Base-by-base conservation (phyloP, 2,329 filamentous ascomycete species). In the Epichloe gansuensis region DNA sequence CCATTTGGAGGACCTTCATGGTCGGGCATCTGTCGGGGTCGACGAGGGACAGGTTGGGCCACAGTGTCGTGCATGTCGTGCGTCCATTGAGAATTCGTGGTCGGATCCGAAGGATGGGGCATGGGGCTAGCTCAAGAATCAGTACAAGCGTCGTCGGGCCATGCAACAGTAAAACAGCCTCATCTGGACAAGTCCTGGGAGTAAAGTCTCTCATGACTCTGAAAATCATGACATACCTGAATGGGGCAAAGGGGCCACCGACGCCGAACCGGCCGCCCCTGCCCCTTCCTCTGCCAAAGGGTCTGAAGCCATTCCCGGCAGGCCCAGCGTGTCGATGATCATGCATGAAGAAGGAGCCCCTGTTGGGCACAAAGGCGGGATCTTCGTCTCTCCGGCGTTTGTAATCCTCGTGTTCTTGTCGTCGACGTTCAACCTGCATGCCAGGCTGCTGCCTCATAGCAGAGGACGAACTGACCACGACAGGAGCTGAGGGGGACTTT, bases 271-370 rank as follows among this genome's bases (percentile, higher is more conserved):
- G 73, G 48, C 77, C 73, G 54, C 78, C 77, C 62, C 80, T 72
- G 48, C 82, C 88, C 68, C 80, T 75, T 58, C 81, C 83, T 68
- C 84, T 77, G 35, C 79, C 79, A 66, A 84, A 86, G 12, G 83
- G 80, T 53, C 86, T 77, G 68, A 91, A 89, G 51, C 86, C 86
- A 68, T 91, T 91, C 51, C 83, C 79, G 58, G 83, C 81, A 45
- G 84, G 80, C n/a, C 85, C 85, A 52, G 86, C 81, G 60, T 88
- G 84, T 56, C 89, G 81, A 63, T 93, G 88, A 66, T 97, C 93
- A 68, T 97, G 91, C 81, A 97, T 90, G 73, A 96, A 97, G 75
- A 97, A 97, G 56, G 88, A 85, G 54, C 93, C 93, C 59, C 91
- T 78, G 63, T 94, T 96, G 51, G 93, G 91, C 52, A 96, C 91